Base-by-base conservation (phyloP, 495 filamentous ascomycete species). In the Xylaria curta region DNA sequence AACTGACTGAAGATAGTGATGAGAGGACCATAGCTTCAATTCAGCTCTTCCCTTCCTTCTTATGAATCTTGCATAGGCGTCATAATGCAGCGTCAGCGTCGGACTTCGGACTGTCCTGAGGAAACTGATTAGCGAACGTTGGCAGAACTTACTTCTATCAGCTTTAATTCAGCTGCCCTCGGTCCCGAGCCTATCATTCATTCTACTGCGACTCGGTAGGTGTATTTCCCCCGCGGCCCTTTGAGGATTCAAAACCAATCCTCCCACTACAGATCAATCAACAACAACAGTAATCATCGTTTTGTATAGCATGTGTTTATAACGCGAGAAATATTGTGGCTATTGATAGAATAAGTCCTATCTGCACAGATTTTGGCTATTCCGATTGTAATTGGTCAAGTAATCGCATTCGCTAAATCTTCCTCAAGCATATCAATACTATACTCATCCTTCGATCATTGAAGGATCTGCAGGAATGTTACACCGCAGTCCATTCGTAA, bases 401-500 rank as follows among this genome's bases (percentile, higher is more conserved):
- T 17, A 56, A 19, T 60, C 58, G n/a, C 58, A 60, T 60, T 62
- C 60, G 60, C 60, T 44, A 24, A 42, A 44, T 44, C n/a, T 10
- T 15, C 17, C 19, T 61, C 36, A 1, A 12, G n/a, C 33, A 21
- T 40, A 42, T 62, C 21, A 62, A 24, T 44, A 15, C 21, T 28
- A 38, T 38, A 62, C 36, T 24, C 31, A 40, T 53, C 33, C 26
- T 38, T 51, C 31, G 9, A 53, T 53, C 12, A 66, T 13, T 2
- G 36, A 62, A 24, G 61, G 26, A 56, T 40, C 54, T 40, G n/a
- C 56, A 46, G 40, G 38, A 47, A 10, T 40, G 19, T 21, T 26
- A 46, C 12, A 62, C 21, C 42, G 56, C 63, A 67, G n/a, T 19
- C 42, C 31, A 73, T 72, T 66, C 54, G 10, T 15, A 46, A 56